These are phyloP conservation scores for Prunus mongolica DNA, from an alignment of 306 rosid species.

Conservation along the genomic window DNA sequence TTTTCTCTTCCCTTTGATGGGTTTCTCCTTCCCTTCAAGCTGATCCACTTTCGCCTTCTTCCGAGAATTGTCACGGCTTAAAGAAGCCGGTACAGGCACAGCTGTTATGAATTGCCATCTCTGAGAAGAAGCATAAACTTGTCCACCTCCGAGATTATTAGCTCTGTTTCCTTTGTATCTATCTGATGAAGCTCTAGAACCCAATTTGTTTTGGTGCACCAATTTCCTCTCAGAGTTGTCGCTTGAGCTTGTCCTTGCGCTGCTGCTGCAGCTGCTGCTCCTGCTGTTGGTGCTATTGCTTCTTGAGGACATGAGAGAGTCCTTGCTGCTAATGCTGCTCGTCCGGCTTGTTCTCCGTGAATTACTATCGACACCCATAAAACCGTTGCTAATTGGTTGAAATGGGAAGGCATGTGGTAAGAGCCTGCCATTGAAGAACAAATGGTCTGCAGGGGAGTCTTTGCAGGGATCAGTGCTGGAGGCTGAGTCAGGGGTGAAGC, in stretches of 20 bases:
- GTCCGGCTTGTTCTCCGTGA: slow-evolving; percentile 37
- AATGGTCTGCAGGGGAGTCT: slow-evolving; percentile 76
- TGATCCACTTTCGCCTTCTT: slow-evolving; percentile 19
- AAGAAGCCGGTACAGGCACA: slow-evolving; percentile 27
- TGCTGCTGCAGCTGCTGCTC: slow-evolving; percentile 66
- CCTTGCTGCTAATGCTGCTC: slow-evolving; percentile 61
- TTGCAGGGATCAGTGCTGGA: slow-evolving; percentile 39
- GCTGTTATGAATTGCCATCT: slow-evolving; percentile 85
- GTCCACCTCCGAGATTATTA: slow-evolving; percentile 13
- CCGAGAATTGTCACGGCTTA: slow-evolving; percentile 52
- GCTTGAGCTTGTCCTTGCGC: slow-evolving; percentile 73
- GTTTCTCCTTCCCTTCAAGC: slow-evolving; percentile 14
- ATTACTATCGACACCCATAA: background rate
- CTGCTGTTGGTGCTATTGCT: slow-evolving; percentile 79
- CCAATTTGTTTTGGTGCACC: slow-evolving; percentile 8
- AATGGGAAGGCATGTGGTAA: slow-evolving; percentile 74
- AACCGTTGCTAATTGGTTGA: slow-evolving; percentile 17
- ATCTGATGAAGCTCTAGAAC: background rate
- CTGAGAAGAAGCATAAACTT: slow-evolving; percentile 47
- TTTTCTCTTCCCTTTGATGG: slow-evolving; percentile 8
- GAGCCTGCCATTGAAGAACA: slow-evolving; percentile 83
- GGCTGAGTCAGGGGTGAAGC: slow-evolving; percentile 64
- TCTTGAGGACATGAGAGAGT: slow-evolving; percentile 55
- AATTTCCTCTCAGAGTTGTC: slow-evolving; percentile 49
- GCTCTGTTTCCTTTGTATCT: background rate